Base-by-base conservation (phyloP, 83 land plant species). In the Isoetes engelmannii region DNA sequence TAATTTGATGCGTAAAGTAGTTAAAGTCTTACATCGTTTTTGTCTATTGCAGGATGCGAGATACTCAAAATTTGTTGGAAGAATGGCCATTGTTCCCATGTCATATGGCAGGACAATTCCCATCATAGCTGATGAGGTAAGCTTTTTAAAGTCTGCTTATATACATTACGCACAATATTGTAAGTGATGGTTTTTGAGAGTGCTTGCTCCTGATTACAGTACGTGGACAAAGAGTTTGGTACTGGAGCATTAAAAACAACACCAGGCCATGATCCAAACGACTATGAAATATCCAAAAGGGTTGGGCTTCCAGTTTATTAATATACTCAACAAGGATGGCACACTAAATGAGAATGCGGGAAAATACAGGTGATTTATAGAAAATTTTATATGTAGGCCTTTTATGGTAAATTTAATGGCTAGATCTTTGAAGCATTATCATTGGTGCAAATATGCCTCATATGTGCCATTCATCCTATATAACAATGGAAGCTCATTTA, bases 241-340 rank as follows among this genome's bases (percentile, higher is more conserved):
- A 94, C 98, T 37, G 98, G 98, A 55, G 92, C 90, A 7, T 63
- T 95, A 81, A 90, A 95, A 81, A 91, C 91, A 74, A 95, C 97
- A 70, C 99, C 99, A 54, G 99, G 93, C 4, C 99, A 91, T 81
- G 99, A 95, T 78, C 97, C 83, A 12, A 91, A 91, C 82, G 99
- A 95, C 47, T 95, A 90, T 62, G 84, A 78, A 67, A 90, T 90
- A 74, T 92, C 89, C 50, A 77, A 87, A 71, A 95, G 88, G 66
- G 77, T 85, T 58, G 93, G 93, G 4, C 90, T 95, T 4, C n/a
- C 97, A 92, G 5, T 78, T 86, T 17, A 86, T 95, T 67, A 95
- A 91, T 82, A 88, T 88, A 7, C 80, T 95, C 85, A 95, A 90
- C 69, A 90, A 91, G 72, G 99, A 95, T 81, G 99, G 92, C 9